A percentile compares a stretch with the other conserved stretches of the same genome.
phyloP scores from a whole-genome alignment of 306 rosid species.

The Quercus dentata region DNA sequence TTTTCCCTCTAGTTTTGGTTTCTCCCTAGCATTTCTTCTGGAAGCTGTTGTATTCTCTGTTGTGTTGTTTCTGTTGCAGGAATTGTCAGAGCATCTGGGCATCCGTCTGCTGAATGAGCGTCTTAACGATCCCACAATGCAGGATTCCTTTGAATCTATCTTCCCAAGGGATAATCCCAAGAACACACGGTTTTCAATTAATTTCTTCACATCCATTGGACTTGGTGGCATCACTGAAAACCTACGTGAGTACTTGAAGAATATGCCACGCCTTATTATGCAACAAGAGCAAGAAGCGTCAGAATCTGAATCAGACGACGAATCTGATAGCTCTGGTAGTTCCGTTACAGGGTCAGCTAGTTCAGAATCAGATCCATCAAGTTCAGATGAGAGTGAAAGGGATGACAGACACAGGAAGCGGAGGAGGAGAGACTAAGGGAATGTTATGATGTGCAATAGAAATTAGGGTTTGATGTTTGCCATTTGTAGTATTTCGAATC shows the following conservation, averaged over 20 bases:
- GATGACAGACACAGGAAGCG: constrained; percentile 46
- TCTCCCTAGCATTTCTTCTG: neutral
- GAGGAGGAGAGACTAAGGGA: constrained; percentile 40
- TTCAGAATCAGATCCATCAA: constrained; percentile 48
- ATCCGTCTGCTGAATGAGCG: constrained; percentile 68
- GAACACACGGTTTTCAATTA: constrained; percentile 84
- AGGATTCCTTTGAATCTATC: constrained; percentile 66
- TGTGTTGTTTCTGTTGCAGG: constrained; percentile 48
- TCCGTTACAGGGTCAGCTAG: constrained; percentile 46
- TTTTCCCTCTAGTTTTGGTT: neutral
- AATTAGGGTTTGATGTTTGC: too few relatives aligned
- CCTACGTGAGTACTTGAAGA: constrained; percentile 80
- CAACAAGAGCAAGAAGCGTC: constrained; percentile 68
- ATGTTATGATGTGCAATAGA: neutral
- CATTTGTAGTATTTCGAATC: too few relatives aligned
- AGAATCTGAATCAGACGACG: constrained; percentile 58
- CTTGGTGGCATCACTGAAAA: constrained; percentile 94
- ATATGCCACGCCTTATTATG: constrained; percentile 92
- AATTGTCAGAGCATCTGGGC: constrained; percentile 82
- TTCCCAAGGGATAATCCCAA: constrained; percentile 87
- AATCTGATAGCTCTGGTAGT: constrained; percentile 45
- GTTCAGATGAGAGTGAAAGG: constrained; percentile 54
- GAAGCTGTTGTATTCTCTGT: constrained; percentile 18
- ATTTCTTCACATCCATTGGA: constrained; percentile 93
- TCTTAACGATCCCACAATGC: constrained; percentile 57